phyloP scores from a whole-genome alignment of 352 stramenopile genomes.

The Pythium aquatile region DNA sequence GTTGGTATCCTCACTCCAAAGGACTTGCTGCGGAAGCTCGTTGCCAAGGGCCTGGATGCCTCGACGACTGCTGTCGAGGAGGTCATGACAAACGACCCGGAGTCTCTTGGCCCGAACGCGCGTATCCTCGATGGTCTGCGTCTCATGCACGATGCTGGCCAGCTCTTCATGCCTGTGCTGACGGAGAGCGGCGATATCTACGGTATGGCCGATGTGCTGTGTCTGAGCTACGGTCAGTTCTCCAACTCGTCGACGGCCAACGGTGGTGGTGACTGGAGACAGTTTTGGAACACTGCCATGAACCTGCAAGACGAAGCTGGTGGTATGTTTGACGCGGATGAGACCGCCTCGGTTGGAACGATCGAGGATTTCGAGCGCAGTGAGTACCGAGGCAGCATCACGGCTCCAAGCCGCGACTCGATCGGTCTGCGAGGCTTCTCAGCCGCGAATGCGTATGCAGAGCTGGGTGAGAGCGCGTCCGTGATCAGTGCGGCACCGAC shows the following conservation, averaged over 20 bases:
- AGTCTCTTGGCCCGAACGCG: constrained; percentile 68
- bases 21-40: constrained; percentile 83
- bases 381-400: constrained; percentile 54
- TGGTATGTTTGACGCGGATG: constrained; percentile 73
- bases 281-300: constrained; percentile 89
- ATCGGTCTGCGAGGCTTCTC: constrained; percentile 45
- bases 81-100: constrained; percentile 84
- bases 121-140: constrained; percentile 85
- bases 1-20: constrained; percentile 86
- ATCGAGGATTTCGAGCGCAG: constrained; percentile 89
- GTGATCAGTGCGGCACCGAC: constrained; percentile 83
- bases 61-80: constrained; percentile 77
- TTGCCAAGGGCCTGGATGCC: constrained; percentile 75
- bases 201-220: constrained; percentile 87
- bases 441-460: constrained; percentile 66
- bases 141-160: constrained; percentile 80
- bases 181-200: constrained; percentile 76
- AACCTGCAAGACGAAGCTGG: constrained; percentile 83
- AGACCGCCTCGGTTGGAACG: constrained; percentile 78
- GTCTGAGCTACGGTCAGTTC: constrained; percentile 87
- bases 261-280: constrained; percentile 77
- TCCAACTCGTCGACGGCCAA: constrained; percentile 69
- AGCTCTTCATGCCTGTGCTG: constrained; percentile 85
- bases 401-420: constrained; percentile 30
- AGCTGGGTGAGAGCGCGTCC: constrained; percentile 84